Conservation (phyloP, 352 stramenopile species). For the Aphanomyces invadans region DNA sequence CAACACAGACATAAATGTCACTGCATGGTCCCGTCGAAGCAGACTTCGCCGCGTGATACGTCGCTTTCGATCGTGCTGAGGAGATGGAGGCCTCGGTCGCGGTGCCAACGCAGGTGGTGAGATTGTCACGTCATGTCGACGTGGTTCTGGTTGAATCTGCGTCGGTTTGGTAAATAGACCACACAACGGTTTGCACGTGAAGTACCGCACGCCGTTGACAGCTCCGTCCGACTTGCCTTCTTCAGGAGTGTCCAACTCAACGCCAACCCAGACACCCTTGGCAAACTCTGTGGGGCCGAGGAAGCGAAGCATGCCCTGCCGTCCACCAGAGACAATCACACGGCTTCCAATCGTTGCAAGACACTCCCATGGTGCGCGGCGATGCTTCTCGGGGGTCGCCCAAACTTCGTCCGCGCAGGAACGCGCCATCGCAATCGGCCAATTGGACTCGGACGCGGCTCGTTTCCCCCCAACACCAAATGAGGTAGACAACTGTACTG, state of each 20-base stretch:
- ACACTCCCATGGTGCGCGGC: background rate
- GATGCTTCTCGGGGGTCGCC: background rate
- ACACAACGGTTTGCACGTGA: constrained; percentile 54
- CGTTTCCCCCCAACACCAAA: constrained; percentile 1
- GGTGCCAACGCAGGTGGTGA: background rate
- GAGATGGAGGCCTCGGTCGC: background rate
- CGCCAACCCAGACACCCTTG: constrained; percentile 72
- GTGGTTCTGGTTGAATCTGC: constrained; percentile 27
- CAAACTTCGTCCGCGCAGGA: background rate
- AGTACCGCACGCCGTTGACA: constrained; percentile 75
- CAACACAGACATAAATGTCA: background rate
- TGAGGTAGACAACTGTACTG: background rate
- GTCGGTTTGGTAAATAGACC: constrained; percentile 65
- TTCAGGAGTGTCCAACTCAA: constrained; percentile 69
- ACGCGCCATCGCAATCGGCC: background rate
- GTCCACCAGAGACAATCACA: constrained; percentile 52
- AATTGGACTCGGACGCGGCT: background rate
- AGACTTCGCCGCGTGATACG: background rate
- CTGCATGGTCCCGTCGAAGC: background rate
- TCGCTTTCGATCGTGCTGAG: background rate
- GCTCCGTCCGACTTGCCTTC: constrained; percentile 75
- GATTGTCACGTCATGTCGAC: background rate
- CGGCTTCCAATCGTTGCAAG: constrained; percentile 42
- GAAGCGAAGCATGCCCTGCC: constrained; percentile 64
- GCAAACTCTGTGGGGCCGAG: constrained; percentile 71